Conservation (phyloP, 2,329 filamentous ascomycete species). For the Phoma sp. region DNA sequence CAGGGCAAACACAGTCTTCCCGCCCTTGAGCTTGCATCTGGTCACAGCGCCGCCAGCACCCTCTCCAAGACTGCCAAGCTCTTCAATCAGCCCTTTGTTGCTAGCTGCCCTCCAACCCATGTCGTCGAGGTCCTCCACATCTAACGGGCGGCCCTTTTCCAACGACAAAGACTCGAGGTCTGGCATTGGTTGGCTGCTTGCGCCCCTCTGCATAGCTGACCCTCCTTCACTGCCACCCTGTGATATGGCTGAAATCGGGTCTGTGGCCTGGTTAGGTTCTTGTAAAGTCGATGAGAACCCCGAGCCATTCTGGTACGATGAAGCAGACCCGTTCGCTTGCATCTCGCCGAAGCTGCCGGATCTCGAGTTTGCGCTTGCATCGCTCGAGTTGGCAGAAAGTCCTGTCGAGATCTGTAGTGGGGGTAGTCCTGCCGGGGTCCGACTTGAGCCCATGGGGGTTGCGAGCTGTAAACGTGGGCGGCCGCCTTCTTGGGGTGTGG, state of each 20-base stretch:
- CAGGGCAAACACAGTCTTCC: conserved; percentile 92
- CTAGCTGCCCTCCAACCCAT: conserved; percentile 95
- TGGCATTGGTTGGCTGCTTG: conserved; percentile 77
- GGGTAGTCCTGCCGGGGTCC: conserved; percentile 69
- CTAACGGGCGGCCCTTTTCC: conserved; percentile 81
- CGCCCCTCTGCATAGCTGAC: conserved; percentile 77
- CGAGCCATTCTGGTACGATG: conserved; percentile 77
- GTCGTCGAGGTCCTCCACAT: conserved; percentile 94
- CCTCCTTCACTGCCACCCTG: conserved; percentile 76
- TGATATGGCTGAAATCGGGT: conserved; percentile 88
- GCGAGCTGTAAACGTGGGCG: conserved; percentile 81
- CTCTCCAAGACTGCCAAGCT: conserved; percentile 89
- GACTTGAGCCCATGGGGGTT: conserved; percentile 86
- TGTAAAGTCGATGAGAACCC: conserved; percentile 75
- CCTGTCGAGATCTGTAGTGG: conserved; percentile 62
- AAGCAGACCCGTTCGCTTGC: conserved; percentile 83
- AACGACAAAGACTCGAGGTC: conserved; percentile 81
- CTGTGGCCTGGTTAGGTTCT: conserved; percentile 69
- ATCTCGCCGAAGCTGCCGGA: conserved; percentile 87
- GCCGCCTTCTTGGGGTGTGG: conserved; percentile 73
- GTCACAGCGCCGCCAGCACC: conserved; percentile 96
- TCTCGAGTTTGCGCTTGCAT: conserved; percentile 81
- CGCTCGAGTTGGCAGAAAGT: conserved; percentile 76
- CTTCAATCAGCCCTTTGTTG: conserved; percentile 83
- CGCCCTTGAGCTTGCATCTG: conserved; percentile 84